These are phyloP conservation scores for Udeniomyces megalosporus DNA, from an alignment of 768 basidiomycete species.

Conservation along the genomic window DNA sequence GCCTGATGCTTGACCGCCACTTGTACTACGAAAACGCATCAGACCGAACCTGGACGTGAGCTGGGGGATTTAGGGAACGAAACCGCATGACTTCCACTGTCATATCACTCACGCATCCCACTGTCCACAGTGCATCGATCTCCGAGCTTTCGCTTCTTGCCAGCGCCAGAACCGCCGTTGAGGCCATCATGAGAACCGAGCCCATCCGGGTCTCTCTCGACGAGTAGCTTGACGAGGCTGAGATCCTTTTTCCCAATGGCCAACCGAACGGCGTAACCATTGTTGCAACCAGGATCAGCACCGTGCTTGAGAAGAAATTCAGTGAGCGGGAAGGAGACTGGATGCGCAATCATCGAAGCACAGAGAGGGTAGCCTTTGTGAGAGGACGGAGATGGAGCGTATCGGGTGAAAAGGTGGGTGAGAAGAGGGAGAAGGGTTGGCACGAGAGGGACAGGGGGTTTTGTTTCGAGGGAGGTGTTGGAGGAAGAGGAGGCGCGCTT, in stretches of 20 bases:
- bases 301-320: conserved; percentile 52
- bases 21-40: background rate
- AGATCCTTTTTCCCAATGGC: conserved; percentile 61
- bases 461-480: background rate
- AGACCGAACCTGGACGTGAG: no score
- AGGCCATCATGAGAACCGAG: no score
- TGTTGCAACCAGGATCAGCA: conserved; percentile 50
- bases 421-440: conserved; percentile 21
- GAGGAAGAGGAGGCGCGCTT: no score
- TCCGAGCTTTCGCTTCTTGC: conserved; percentile 4
- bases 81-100: no score
- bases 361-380: conserved; percentile 68
- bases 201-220: conserved; percentile 37
- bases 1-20: background rate
- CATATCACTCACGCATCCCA: conserved; percentile 2
- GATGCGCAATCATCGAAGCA: conserved; percentile 44
- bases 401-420: conserved; percentile 26
- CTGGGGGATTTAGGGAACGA: no score
- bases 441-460: conserved; percentile 21
- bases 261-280: conserved; percentile 49
- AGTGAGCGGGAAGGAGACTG: conserved; percentile 39
- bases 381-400: conserved; percentile 43
- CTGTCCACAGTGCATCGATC: background rate
- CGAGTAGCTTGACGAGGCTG: conserved; percentile 51
- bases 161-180: background rate